Percentiles rank a stretch among this genome's conserved stretches.
phyloP scores from a whole-genome alignment of 202 grass and related monocot genomes.

The Schoenoplectus triqueter region DNA sequence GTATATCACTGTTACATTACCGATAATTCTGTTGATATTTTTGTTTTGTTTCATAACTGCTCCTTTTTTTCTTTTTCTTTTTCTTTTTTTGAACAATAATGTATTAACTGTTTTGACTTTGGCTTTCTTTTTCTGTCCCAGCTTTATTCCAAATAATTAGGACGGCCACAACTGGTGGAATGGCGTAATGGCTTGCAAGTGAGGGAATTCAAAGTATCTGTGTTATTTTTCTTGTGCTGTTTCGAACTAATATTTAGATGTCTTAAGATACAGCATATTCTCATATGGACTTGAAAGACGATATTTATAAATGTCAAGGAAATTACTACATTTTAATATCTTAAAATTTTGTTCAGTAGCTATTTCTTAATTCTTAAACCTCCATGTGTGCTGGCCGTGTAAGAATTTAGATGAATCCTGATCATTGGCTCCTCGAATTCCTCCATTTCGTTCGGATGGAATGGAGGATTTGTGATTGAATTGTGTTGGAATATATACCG shows the following conservation, averaged over 20 bases:
- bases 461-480: no score
- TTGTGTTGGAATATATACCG: no score
- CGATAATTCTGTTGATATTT: neutral
- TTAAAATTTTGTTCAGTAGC: neutral
- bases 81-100: neutral
- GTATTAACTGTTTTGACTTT: slow-evolving; percentile 12
- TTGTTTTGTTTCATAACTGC: neutral
- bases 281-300: slow-evolving; percentile 21
- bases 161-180: slow-evolving; percentile 29
- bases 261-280: neutral
- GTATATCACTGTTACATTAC: no score
- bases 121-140: neutral
- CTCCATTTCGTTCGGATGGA: neutral
- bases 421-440: neutral
- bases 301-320: slow-evolving; percentile 28
- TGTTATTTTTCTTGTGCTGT: slow-evolving; percentile 20
- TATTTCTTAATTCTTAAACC: no score
- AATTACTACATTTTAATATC: neutral
- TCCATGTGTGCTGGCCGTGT: neutral
- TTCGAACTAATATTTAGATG: slow-evolving; percentile 26
- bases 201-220: slow-evolving; percentile 14
- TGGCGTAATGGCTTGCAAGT: slow-evolving; percentile 23
- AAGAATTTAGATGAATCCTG: neutral
- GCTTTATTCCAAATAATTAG: slow-evolving; percentile 42
- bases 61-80: no score